Conservation (phyloP, 495 filamentous ascomycete species). For the Podospora pseudopauciseta region DNA sequence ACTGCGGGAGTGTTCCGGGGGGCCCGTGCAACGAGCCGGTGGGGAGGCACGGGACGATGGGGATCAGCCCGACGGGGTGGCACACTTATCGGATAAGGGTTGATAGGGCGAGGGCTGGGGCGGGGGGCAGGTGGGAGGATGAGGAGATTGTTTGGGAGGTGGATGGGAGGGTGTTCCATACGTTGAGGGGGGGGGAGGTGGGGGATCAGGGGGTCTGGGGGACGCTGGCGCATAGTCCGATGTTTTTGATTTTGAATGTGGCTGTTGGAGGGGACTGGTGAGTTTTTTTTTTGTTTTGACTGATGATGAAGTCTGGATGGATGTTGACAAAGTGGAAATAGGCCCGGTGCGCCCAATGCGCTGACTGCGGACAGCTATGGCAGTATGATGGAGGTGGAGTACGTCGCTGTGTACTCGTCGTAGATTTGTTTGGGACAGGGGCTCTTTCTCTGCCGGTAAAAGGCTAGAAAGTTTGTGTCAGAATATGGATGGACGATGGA, state of each 20-base stretch:
- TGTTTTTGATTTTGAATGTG: constrained; percentile 49
- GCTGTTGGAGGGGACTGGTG: constrained; percentile 50
- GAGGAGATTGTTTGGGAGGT: constrained; percentile 46
- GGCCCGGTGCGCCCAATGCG: constrained; percentile 32
- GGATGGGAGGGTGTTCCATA: constrained; percentile 41
- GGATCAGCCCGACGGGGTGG: constrained; percentile 38
- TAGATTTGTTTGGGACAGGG: background rate
- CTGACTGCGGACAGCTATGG: constrained; percentile 42
- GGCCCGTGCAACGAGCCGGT: constrained; percentile 48
- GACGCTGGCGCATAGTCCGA: constrained; percentile 43
- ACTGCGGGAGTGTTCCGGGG: constrained; percentile 42
- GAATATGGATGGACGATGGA: background rate
- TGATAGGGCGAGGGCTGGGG: constrained; percentile 33
- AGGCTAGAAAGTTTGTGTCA: background rate
- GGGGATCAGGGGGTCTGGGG: constrained; percentile 44
- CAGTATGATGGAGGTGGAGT: constrained; percentile 51
- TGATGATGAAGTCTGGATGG: background rate
- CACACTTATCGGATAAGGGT: constrained; percentile 47
- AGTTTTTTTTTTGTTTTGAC: constrained; percentile 18
- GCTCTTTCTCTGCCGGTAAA: background rate
- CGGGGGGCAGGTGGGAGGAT: constrained; percentile 34
- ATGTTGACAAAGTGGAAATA: constrained; percentile 9
- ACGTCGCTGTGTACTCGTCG: constrained; percentile 40
- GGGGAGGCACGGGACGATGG: constrained; percentile 31
- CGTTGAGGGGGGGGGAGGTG: constrained; percentile 39